Base-by-base conservation (phyloP, 73 alveolate species). In the Loxodes magnus region DNA sequence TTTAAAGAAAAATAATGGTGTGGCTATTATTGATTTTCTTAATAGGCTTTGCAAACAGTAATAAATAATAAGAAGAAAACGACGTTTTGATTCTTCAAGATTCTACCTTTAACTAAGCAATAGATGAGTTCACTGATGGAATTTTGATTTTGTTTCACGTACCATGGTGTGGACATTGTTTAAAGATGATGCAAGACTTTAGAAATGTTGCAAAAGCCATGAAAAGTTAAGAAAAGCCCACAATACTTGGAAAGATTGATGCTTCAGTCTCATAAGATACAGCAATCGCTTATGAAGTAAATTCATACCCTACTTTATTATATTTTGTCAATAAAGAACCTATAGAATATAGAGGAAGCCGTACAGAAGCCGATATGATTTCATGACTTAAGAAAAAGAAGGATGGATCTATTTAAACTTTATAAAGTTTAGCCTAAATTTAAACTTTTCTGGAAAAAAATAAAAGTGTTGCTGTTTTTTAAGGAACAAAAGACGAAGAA, bases 121-220 rank as follows among this genome's bases (percentile, higher is more conserved):
- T 81, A 35, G 50, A 23, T 5, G 59, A 64, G 38, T 73, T 44
- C 51, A 74, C 78, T 31, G 63, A 73, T 36, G n/a, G n/a, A n/a
- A 24, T 86, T 38, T 37, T 84, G 68, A 56, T 84, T 41, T 80
- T 66, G 44, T 77, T 84, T 43, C 81, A 84, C 42, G 96, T 93
- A n/a, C 96, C 96, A 49, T 84, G 92, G 92, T 80, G 96, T 50
- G 92, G 92, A 15, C 86, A 82, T 57, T 84, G 96, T 51, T 74
- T 80, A 26, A 83, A 60, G 30, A 62, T 84, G 22, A 88, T 82
- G 60, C 96, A 90, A 15, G 71, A 74, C 33, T 81, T 56, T 48
- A 84, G 79, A 56, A 56, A 66, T 53, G 96, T 93, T 9, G 90
- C 91, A 3, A 36, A 61, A 21, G 35, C 29, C 24, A 56, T 81